Evolutionary conservation across 371 early-diverging fungal genomes (phyloP).

Genomic region (Haplosporangium sp.): DNA sequence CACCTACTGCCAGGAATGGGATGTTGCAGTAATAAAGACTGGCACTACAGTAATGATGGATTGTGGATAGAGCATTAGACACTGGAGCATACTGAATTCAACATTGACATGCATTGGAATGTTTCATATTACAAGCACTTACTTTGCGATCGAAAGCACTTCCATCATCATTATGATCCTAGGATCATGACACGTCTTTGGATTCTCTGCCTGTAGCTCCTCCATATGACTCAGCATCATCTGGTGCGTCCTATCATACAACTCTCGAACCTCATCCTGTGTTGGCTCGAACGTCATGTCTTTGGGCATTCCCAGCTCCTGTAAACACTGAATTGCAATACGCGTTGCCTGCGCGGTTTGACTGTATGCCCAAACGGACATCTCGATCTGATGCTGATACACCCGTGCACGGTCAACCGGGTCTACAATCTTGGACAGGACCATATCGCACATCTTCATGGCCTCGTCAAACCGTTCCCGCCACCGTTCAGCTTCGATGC

Average conservation of each 20-base stretch:
- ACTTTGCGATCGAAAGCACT: conserved; percentile 25
- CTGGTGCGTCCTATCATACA: conserved; percentile 18
- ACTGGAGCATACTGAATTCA: not conserved
- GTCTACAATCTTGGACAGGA: conserved; percentile 17
- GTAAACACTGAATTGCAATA: conserved; percentile 15
- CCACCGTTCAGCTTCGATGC: conserved; percentile 36
- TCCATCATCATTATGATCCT: conserved; percentile 27
- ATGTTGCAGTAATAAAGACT: conserved; percentile 29
- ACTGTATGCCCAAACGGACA: conserved; percentile 28
- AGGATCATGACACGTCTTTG: conserved; percentile 13
- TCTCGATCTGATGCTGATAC: conserved; percentile 33
- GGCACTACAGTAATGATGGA: conserved; percentile 5
- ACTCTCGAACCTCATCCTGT: conserved; percentile 15
- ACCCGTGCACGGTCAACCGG: conserved; percentile 28
- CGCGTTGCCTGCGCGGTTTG: conserved; percentile 12
- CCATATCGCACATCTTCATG: conserved; percentile 17
- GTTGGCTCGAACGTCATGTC: conserved; percentile 18
- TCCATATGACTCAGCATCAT: conserved; percentile 9
- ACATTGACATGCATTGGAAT: not conserved
- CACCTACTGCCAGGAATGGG: conserved; percentile 34
- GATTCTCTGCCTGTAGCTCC: conserved; percentile 6
- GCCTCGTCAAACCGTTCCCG: conserved; percentile 24
- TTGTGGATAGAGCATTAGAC: not conserved
- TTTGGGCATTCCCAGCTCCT: conserved; percentile 18
- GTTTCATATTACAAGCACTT: not conserved